Base-by-base conservation (phyloP, 1,139 yeast species). In the Williopsis jadinii region DNA sequence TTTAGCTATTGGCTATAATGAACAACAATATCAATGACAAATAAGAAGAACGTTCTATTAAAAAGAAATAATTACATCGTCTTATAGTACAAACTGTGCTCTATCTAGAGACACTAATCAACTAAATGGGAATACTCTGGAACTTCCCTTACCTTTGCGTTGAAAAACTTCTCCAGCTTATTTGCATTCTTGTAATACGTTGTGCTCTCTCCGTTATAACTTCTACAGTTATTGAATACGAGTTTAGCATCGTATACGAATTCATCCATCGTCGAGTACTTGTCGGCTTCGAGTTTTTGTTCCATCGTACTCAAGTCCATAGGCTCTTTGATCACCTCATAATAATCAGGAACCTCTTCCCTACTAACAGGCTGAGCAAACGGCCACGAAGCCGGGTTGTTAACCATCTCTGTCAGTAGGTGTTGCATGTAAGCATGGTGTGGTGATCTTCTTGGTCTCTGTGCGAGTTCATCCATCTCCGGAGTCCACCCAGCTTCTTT, bases 381-480 rank as follows among this genome's bases (percentile, higher is more conserved):
- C 28, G 99, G 98, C 98, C 98, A 92, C n/a, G 97, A 94, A 2
- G 96, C 85, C 0, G 97, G 95, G 60, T 92, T 95, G 59, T 85
- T 87, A 56, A 86, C 95, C 67, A 92, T 64, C 59, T 92, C 99
- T 9, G 87, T 77, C 39, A 92, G 71, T 27, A 92, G 63, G 39
- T 88, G 86, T 53, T 86, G 90, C 95, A 92, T 87, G 50, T 85
- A 84, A 37, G 94, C 92, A 65, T 86, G 86, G 65, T 92, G 97
- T 8, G 97, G 96, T 0, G 95, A 90, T 41, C 97, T 71, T 60
- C 88, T 88, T 2, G 98, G 98, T 56, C 87, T 77, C 54, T 95
- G 92, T 0, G 98, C 97, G 48, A 94, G 67, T 51, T 86, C 92
- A 61, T 92, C 99, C 96, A 92, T 90, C 60, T 90, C 98, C 34